Evolutionary conservation across 805 yeast genomes (phyloP), one percentile per base, ranked within the genome.

Genomic region (Lipomyces orientalis): DNA sequence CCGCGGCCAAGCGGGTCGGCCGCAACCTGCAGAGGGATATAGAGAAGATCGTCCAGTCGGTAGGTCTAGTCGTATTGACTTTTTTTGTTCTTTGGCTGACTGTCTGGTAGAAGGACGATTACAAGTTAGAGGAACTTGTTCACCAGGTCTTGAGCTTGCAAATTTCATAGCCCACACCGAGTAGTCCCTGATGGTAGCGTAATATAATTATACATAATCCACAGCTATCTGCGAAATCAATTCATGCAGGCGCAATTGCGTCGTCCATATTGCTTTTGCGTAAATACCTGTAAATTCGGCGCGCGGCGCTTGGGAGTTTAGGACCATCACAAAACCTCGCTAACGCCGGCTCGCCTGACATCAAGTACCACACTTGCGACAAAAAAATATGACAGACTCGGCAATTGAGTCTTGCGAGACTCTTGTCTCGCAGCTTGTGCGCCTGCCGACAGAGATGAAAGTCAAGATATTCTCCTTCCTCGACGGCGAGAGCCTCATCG

Each of bases 361-460:
- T 25, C 29, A 25, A 1, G 29, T 25, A 25, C 29, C 3, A 25
- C 29, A 25, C 1, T 25, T 25, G 29, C 29, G 29, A 25, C 29
- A 3, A 25, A 43, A 6, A n/a, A n/a, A n/a, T n/a, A 43, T 43
- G 49, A n/a, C 10, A 43, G n/a, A 4, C 49, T 43, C 49, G 49
- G 49, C 49, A 43, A 16, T 16, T 43, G 22, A 8, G 49, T n/a
- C 49, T 19, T 6, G 4, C 7, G 19, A 16, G 49, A 12, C 49
- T n/a, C 49, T 1, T 22, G 34, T 22, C 34, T 52, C 34, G 12
- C n/a, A 10, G 22, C 34, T 52, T 12, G 8, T 58, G 2, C 34
- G 22, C 1, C 52, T 73, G 25, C 76, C 76, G 29, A 35, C 62
- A 1, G 76, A 74, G 60, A 35, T 74, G n/a, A 31, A 66, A 10